A percentile compares a stretch with the other conserved stretches of the same genome.
Evolutionary conservation across 2,329 filamentous ascomycete genomes (phyloP).

Genomic region (Aspergillus pseudoterreus): DNA sequence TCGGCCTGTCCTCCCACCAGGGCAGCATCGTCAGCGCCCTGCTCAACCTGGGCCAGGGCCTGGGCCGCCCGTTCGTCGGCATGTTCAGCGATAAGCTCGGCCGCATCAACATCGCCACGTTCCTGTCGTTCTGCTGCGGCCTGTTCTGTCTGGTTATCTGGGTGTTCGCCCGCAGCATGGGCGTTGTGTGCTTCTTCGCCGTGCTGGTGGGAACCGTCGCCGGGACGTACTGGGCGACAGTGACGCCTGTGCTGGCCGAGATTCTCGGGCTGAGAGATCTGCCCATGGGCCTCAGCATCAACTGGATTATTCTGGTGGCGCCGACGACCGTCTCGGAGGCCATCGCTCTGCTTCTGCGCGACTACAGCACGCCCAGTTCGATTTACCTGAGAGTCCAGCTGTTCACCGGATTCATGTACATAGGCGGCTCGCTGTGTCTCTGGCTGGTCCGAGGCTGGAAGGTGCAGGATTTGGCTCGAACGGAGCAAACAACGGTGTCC

Average conservation of each 20-base stretch:
- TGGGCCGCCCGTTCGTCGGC: constrained; percentile 57
- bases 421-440: constrained; percentile 50
- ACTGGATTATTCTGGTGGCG: constrained; percentile 57
- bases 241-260: constrained; percentile 58
- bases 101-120: constrained; percentile 59
- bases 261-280: constrained; percentile 58
- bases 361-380: constrained; percentile 24
- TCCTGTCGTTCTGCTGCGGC: constrained; percentile 54
- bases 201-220: constrained; percentile 56
- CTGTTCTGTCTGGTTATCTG: constrained; percentile 60
- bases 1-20: constrained; percentile 58
- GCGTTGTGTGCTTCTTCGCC: constrained; percentile 57
- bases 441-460: constrained; percentile 40
- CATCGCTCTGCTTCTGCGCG: constrained; percentile 58
- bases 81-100: constrained; percentile 60
- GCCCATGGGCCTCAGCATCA: constrained; percentile 55
- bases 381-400: constrained; percentile 44
- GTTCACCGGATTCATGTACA: constrained; percentile 60
- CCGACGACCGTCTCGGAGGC: constrained; percentile 48
- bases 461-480: constrained; percentile 28
- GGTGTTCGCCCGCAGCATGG: constrained; percentile 58
- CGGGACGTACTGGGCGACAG: constrained; percentile 58
- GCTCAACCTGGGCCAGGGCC: constrained; percentile 59
- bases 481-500: constrained; percentile 9
- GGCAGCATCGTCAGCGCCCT: constrained; percentile 60